Percentiles rank a stretch among this genome's conserved stretches.
Evolutionary conservation across 1,139 yeast species (phyloP).

Genomic region (Cylindricascospora bacillispora): DNA sequence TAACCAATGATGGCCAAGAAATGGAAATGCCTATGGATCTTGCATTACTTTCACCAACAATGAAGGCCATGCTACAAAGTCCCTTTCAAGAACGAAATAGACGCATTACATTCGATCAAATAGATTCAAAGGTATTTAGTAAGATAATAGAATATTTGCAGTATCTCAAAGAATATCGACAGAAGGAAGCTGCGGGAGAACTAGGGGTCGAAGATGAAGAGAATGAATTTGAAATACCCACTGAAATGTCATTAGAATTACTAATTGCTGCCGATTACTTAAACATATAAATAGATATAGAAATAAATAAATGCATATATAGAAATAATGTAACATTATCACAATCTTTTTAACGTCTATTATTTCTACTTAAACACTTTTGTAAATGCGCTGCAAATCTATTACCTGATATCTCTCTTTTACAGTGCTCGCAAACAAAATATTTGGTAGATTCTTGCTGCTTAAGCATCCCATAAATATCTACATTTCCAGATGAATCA

Average conservation of each 20-base stretch:
- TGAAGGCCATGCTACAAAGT: conserved; percentile 39
- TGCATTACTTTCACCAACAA: conserved; percentile 73
- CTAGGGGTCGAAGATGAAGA: too few species aligned
- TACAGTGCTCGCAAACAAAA: conserved; percentile 71
- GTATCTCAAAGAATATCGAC: conserved; percentile 60
- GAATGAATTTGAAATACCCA: conserved; percentile 80
- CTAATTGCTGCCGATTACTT: conserved; percentile 85
- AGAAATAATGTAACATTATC: background rate
- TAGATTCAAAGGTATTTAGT: conserved; percentile 62
- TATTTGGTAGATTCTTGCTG: conserved; percentile 32
- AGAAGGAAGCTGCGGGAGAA: conserved; percentile 37
- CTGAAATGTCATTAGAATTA: conserved; percentile 84
- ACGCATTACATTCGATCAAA: conserved; percentile 31
- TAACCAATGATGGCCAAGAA: conserved; percentile 62
- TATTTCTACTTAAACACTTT: conserved; percentile 62
- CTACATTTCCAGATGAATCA: conserved; percentile 17
- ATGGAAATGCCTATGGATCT: conserved; percentile 61
- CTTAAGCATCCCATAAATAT: conserved; percentile 21
- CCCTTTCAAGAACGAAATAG: conserved; percentile 31
- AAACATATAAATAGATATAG: conserved; percentile 29
- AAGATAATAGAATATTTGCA: conserved; percentile 80
- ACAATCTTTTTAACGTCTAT: background rate
- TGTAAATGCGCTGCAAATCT: conserved; percentile 89
- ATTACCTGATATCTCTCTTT: conserved; percentile 77
- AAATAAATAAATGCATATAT: background rate